phyloP scores from a whole-genome alignment of 805 yeast genomes.

The Yarrowia phangngaensis region DNA sequence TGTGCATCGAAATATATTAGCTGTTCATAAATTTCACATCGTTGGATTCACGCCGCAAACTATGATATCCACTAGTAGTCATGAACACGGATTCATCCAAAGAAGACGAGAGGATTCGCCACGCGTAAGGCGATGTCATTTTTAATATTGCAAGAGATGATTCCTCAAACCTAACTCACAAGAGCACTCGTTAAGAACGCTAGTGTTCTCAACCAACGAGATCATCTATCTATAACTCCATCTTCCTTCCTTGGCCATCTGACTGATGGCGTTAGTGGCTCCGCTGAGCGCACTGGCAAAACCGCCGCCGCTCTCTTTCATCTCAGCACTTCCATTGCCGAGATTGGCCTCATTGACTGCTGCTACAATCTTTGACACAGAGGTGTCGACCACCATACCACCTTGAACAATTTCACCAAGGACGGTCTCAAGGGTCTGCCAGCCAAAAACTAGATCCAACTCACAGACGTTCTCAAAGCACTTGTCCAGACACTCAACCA shows the following conservation, averaged over 20 bases:
- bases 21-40: too few relatives aligned
- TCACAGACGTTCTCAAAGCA: constrained; percentile 95
- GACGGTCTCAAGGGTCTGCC: constrained; percentile 94
- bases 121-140: too few relatives aligned
- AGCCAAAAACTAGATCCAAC: constrained; percentile 93
- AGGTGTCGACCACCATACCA: constrained; percentile 96
- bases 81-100: too few relatives aligned
- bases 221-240: constrained; percentile 22
- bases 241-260: constrained; percentile 33
- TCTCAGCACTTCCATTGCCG: constrained; percentile 31
- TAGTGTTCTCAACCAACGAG: too few relatives aligned
- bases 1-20: too few relatives aligned
- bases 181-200: neutral
- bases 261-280: constrained; percentile 34
- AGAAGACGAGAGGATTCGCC: too few relatives aligned
- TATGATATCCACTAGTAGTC: too few relatives aligned
- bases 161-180: neutral
- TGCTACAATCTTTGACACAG: constrained; percentile 70
- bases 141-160: too few relatives aligned
- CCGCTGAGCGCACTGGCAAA: constrained; percentile 33
- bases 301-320: constrained; percentile 29
- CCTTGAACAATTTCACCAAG: constrained; percentile 87
- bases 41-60: too few relatives aligned
- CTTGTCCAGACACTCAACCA: constrained; percentile 88
- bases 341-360: constrained; percentile 44